A percentile compares a stretch with the other conserved stretches of the same genome.
Evolutionary conservation across 495 filamentous ascomycete genomes (phyloP).

Genomic region (Hyaloscypha hepaticicola): DNA sequence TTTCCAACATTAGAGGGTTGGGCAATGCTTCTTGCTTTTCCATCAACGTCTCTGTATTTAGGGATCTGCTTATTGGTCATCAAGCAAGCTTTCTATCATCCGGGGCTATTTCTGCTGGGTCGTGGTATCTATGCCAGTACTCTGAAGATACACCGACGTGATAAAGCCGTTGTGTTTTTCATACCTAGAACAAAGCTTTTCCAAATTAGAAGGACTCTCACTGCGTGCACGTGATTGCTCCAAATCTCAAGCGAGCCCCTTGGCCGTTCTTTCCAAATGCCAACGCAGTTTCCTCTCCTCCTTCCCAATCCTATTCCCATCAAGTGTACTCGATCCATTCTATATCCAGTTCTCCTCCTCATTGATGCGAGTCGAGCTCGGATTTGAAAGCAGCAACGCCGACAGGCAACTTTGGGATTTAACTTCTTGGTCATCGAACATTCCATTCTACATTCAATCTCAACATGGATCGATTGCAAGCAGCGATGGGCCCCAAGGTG

Average conservation of each 20-base stretch:
- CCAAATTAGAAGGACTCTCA: not conserved
- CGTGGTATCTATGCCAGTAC: constrained; percentile 20
- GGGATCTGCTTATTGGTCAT: constrained; percentile 30
- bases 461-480: not conserved
- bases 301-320: not conserved
- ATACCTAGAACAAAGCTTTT: constrained; percentile 27
- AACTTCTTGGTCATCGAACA: not conserved
- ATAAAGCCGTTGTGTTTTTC: constrained; percentile 16
- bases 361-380: not conserved
- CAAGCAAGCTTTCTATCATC: constrained; percentile 19
- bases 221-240: not conserved
- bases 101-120: constrained; percentile 17
- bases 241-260: not conserved
- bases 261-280: constrained; percentile 1
- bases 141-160: constrained; percentile 13
- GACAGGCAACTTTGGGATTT: not conserved
- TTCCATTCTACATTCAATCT: not conserved
- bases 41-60: constrained; percentile 27
- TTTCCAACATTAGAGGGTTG: constrained; percentile 31
- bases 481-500: not conserved
- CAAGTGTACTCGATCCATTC: not conserved
- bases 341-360: not conserved
- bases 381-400: not conserved
- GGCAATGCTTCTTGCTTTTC: constrained; percentile 30
- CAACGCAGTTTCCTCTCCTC: not conserved